Evolutionary conservation across 2,329 filamentous ascomycete species (phyloP).

Genomic region (Tricladium varicosporioides): DNA sequence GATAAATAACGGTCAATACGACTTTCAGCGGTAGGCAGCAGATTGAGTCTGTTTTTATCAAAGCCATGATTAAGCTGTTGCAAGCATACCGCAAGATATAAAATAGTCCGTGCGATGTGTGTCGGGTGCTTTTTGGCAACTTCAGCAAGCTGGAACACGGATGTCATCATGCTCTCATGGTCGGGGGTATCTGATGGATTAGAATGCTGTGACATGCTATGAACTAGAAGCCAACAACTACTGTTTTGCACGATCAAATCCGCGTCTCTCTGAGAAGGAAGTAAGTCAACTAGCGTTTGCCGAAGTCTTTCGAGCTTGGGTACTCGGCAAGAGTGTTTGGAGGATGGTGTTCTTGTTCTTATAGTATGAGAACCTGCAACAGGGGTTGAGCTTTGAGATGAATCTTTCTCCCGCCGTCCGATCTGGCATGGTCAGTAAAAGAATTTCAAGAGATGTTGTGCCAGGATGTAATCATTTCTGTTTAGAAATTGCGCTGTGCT

Average conservation of each 20-base stretch:
- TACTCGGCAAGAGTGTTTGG: conserved; percentile 13
- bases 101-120: conserved; percentile 26
- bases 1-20: conserved; percentile 29
- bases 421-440: conserved; percentile 20
- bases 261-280: conserved; percentile 29
- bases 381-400: conserved; percentile 24
- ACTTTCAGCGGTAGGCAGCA: conserved; percentile 20
- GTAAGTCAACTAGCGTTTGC: conserved; percentile 28
- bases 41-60: conserved; percentile 22
- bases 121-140: conserved; percentile 25
- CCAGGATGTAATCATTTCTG: too few species aligned
- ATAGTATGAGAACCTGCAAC: conserved; percentile 8
- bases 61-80: conserved; percentile 29
- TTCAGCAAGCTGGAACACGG: conserved; percentile 24
- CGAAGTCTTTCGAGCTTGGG: conserved; percentile 29
- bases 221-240: conserved; percentile 28
- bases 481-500: too few species aligned
- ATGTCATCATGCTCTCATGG: conserved; percentile 1
- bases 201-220: conserved; percentile 20
- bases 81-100: conserved; percentile 30
- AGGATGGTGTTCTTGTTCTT: conserved; percentile 7
- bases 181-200: neutral
- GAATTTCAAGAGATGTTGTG: too few species aligned
- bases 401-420: conserved; percentile 22
- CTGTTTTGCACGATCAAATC: conserved; percentile 26